phyloP scores from a whole-genome alignment of 2,329 filamentous ascomycete species.

The Trichoderma simmonsii region DNA sequence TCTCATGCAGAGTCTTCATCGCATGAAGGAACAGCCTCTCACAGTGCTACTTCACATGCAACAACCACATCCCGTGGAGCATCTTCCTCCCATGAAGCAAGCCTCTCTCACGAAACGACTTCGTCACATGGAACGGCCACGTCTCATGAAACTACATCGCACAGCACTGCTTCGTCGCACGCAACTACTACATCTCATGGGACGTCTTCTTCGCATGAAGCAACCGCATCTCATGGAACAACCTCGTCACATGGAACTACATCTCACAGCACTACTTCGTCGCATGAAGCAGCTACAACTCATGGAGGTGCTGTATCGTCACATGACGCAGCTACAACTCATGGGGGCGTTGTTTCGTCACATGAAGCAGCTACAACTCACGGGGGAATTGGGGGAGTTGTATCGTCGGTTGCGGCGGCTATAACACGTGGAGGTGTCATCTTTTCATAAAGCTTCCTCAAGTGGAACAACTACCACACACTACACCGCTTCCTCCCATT shows the following conservation, averaged over 20 bases:
- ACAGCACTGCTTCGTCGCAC: neutral
- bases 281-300: neutral
- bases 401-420: neutral
- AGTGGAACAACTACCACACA: neutral
- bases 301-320: neutral
- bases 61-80: neutral
- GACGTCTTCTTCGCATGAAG: neutral
- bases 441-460: neutral
- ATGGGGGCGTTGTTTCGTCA: neutral
- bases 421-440: neutral
- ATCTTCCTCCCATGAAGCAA: neutral
- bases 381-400: too few relatives aligned
- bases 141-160: neutral
- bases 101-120: neutral
- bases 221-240: neutral
- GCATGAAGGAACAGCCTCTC: too few relatives aligned
- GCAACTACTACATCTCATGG: neutral
- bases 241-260: neutral
- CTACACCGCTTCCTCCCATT: neutral
- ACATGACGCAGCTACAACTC: neutral
- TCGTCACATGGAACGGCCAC: too few relatives aligned
- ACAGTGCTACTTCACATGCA: neutral
- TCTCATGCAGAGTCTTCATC: too few relatives aligned
- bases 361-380: too few relatives aligned
- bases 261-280: too few relatives aligned